These are phyloP conservation scores for Pleurotus giganteus DNA, from an alignment of 768 basidiomycete genomes.

Conservation along the genomic window DNA sequence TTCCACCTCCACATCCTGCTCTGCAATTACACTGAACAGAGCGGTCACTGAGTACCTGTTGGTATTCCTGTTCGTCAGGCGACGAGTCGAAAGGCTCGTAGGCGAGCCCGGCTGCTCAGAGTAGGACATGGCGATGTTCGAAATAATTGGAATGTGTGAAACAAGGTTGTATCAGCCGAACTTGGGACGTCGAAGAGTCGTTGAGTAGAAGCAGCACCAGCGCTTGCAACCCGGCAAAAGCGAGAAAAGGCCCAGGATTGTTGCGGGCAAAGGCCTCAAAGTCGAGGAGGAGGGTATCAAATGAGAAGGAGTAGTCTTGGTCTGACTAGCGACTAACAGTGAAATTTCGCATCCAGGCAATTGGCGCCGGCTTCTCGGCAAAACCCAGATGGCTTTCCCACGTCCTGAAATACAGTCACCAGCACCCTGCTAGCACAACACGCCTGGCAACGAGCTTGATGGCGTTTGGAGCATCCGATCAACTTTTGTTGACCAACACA, in stretches of 20 bases:
- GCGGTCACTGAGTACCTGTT: slow-evolving; percentile 97
- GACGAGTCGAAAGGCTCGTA: slow-evolving; percentile 63
- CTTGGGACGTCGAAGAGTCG: slow-evolving; percentile 15
- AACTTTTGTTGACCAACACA: no score
- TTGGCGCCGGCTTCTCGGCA: slow-evolving; percentile 7
- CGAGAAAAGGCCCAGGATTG: slow-evolving; percentile 11
- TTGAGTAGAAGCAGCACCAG: slow-evolving; percentile 40
- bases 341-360: not conserved
- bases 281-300: slow-evolving; percentile 9
- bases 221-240: slow-evolving; percentile 36
- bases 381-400: not conserved
- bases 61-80: slow-evolving; percentile 89
- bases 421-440: not conserved
- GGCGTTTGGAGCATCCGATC: no score
- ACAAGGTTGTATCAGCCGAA: slow-evolving; percentile 18
- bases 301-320: not conserved
- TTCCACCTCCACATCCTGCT: slow-evolving; percentile 97
- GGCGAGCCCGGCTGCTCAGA: slow-evolving; percentile 61
- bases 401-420: not conserved
- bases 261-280: not conserved
- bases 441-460: no score
- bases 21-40: slow-evolving; percentile 96
- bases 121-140: slow-evolving; percentile 56
- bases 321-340: not conserved
- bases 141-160: slow-evolving; percentile 23